A percentile compares a stretch with the other conserved stretches of the same genome.
phyloP scores from a whole-genome alignment of 2,329 filamentous ascomycete species.

The Magnaporthales sp. region DNA sequence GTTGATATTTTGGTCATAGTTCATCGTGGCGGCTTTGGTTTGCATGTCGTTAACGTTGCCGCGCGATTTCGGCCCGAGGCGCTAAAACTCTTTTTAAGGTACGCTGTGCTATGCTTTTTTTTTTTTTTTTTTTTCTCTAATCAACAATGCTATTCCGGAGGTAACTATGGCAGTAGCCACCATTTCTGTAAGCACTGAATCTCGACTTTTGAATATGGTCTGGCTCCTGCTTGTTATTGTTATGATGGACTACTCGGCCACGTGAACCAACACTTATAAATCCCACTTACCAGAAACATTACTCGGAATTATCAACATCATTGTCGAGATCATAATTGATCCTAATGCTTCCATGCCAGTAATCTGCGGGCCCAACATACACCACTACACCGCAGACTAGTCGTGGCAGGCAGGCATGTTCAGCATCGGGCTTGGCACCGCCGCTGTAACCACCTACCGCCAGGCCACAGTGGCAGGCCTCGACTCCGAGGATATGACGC shows the following conservation, averaged over 20 bases:
- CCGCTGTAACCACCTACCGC: conserved; percentile 24
- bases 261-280: conserved; percentile 23
- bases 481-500: conserved; percentile 25
- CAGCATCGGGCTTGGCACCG: conserved; percentile 16
- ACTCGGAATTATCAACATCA: conserved; percentile 22
- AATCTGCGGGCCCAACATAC: conserved; percentile 20
- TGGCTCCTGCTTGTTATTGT: conserved; percentile 19
- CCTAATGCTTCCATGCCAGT: conserved; percentile 22
- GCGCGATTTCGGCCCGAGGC: neutral
- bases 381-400: conserved; percentile 13
- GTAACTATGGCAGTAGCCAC: conserved; percentile 15
- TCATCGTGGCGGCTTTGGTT: conserved; percentile 1
- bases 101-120: conserved; percentile 9
- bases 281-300: conserved; percentile 20
- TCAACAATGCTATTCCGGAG: too few species aligned
- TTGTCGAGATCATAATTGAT: conserved; percentile 23
- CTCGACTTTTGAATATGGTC: conserved; percentile 15
- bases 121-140: too few species aligned
- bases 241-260: conserved; percentile 26
- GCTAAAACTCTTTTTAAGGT: conserved; percentile 14
- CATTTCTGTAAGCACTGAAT: conserved; percentile 13
- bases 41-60: conserved; percentile 3
- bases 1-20: conserved; percentile 4
- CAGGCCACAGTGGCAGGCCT: conserved; percentile 23
- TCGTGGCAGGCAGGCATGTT: conserved; percentile 20